Evolutionary conservation across 2,329 filamentous ascomycete species (phyloP), one percentile per base, ranked within the genome.

Genomic region (Fusarium dimerum): DNA sequence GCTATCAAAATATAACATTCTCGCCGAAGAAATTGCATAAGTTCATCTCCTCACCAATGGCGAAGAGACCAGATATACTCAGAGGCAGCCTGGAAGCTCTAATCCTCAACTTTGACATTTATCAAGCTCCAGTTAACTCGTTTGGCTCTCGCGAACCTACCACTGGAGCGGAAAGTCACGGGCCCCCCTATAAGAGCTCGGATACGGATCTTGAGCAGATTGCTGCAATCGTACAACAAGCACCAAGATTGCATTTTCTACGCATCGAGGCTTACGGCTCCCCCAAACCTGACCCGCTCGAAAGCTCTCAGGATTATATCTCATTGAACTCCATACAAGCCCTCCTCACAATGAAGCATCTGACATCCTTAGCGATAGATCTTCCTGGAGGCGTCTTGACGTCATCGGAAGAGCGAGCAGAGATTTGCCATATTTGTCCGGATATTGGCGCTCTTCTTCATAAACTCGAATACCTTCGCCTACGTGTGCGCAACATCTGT

Each of bases 401-500:
- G 42, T 26, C 50, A 42, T 40, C 49, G 18, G 45, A 43, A 38
- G 18, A 48, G 26, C 39, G 6, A 46, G 42, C 11, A 12, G 42
- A 43, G 11, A 13, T 10, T 34, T 16, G 40, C 16, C 51, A 60
- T 26, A 49, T 60, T 32, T 62, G 59, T 41, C 57, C 55, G 34
- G 45, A 45, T 11, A 55, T 62, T 38, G 47, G 54, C 20, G n/a
- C 46, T 41, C 50, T 58, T 41, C 57, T 58, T 45, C 13, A n/a
- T 39, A 48, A 38, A 36, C 55, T 62, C 43, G 45, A 9, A 45
- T 51, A 34, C 40, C 55, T 64, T 47, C 56, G 56, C 42, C 18
- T 62, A 34, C 51, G 57, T 17, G 53, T 56, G 51, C 53, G 47
- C 46, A 58, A 6, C 44, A 57, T 64, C 36, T 64, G 60, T 29